Evolutionary conservation across 2,329 filamentous ascomycete genomes (phyloP).

Genomic region (Ciborinia camelliae): DNA sequence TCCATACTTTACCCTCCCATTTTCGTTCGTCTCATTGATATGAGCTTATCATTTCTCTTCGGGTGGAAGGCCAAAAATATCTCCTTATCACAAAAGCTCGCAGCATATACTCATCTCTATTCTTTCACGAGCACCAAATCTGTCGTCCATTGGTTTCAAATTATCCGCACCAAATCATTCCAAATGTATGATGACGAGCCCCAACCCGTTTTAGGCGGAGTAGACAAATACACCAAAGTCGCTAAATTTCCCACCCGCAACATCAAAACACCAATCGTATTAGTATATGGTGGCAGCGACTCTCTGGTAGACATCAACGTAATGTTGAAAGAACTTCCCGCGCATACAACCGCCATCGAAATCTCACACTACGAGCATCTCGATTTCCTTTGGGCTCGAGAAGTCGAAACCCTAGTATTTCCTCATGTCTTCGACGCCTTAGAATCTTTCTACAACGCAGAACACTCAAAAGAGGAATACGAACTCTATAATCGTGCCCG

Average conservation of each 20-base stretch:
- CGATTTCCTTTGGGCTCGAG: slow-evolving; percentile 90
- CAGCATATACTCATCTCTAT: slow-evolving; percentile 92
- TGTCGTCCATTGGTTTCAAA: slow-evolving; percentile 99
- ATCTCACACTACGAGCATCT: slow-evolving; percentile 94
- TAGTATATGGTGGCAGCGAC: slow-evolving; percentile 91
- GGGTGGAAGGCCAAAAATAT: slow-evolving; percentile 88
- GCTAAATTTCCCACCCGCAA: slow-evolving; percentile 95
- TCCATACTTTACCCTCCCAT: slow-evolving; percentile 91
- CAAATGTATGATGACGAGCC: slow-evolving; percentile 99
- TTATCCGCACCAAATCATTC: slow-evolving; percentile 92
- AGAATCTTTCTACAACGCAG: slow-evolving; percentile 61
- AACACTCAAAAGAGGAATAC: slow-evolving; percentile 59
- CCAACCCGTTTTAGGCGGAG: slow-evolving; percentile 67
- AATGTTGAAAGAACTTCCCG: slow-evolving; percentile 85
- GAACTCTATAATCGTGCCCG: slow-evolving; percentile 47
- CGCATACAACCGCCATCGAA: slow-evolving; percentile 78
- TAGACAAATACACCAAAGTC: slow-evolving; percentile 88
- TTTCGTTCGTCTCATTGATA: slow-evolving; percentile 84
- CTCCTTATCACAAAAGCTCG: slow-evolving; percentile 80
- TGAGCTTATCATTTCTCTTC: slow-evolving; percentile 78
- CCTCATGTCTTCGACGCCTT: slow-evolving; percentile 84
- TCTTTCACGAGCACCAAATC: slow-evolving; percentile 96
- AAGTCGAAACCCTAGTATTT: slow-evolving; percentile 81
- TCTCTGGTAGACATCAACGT: slow-evolving; percentile 89
- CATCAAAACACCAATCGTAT: slow-evolving; percentile 90